Base-by-base conservation (phyloP, 2,329 filamentous ascomycete species). In the Juglanconis oblonga region DNA sequence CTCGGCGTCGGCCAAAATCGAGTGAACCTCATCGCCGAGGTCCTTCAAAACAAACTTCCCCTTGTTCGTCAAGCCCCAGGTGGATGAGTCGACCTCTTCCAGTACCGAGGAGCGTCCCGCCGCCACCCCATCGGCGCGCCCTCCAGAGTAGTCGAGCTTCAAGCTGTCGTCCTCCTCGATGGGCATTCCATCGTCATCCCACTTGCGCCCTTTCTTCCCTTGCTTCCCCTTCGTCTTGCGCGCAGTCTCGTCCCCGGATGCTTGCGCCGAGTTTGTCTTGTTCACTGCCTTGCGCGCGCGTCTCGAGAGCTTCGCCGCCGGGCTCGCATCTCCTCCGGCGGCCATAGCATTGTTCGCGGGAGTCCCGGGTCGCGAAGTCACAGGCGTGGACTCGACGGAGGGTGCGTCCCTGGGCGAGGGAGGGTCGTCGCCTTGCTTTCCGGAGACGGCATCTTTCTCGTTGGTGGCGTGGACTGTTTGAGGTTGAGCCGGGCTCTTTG, bases 1-100 rank as follows among this genome's bases (percentile, higher is more conserved):
- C 67, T 92, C 87, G n/a, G 91, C 91, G 29, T 88, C 86, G 38
- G 91, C 86, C 49, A 99, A 81, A 59, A 99, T 97, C 40, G 87
- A 89, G 68, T 97, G 88, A 14, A 99, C 92, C 75, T 99, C 92
- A 66, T 97, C 92, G 63, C 93, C 94, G 6, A 99, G 77, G 69
- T 99, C 95, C 70, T 91, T 96, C 64, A 99, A 79, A 52, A 98
- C 88, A 69, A 98, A 99, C 71, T 97, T 91, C 55, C 95, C 95
- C 76, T 94, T 93, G 55, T 90, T 96, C 70, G 86, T 88, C 40
- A 84, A 90, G 40, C 95, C 95, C 92, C 92, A 97, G 1, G 90
- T 87, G 11, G 88, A 86, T 54, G 90, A 83, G 64, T 92, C 87
- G 36, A 97, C 87, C 47, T 86, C 84, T 68, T 96, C 90, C 3